These are phyloP conservation scores for Micromonas commoda DNA, from an alignment of 139 green algal species.

Conservation along the genomic window DNA sequence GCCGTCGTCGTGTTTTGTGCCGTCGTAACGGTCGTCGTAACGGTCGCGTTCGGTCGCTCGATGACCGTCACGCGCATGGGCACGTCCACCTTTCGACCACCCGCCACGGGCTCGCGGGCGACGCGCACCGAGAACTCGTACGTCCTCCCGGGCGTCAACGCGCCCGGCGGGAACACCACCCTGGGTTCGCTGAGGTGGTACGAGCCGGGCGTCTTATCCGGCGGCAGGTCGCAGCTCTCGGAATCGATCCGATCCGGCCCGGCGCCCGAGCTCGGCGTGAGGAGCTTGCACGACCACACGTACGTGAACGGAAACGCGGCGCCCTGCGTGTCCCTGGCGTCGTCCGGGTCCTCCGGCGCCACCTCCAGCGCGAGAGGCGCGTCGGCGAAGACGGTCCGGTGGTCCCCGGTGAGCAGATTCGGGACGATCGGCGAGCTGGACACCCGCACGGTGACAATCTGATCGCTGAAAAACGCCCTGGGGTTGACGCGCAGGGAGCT, in stretches of 20 bases:
- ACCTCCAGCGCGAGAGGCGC: not conserved
- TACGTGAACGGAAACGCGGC: not conserved
- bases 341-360: not conserved
- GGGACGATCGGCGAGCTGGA: not conserved
- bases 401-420: not conserved
- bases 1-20: no score
- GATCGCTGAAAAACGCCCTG: not conserved
- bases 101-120: no score
- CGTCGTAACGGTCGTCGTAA: no score
- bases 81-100: no score
- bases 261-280: not conserved
- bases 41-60: no score
- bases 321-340: not conserved
- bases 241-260: no score
- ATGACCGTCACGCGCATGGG: no score
- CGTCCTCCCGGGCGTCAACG: no score
- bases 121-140: no score
- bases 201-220: not conserved
- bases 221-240: not conserved
- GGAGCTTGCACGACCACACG: not conserved
- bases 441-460: not conserved
- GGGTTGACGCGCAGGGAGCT: no score
- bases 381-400: not conserved
- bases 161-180: no score
- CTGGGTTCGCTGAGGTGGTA: no score